phyloP scores from a whole-genome alignment of 1,284 basidiomycete genomes.

The Sanghuangporus baumii region DNA sequence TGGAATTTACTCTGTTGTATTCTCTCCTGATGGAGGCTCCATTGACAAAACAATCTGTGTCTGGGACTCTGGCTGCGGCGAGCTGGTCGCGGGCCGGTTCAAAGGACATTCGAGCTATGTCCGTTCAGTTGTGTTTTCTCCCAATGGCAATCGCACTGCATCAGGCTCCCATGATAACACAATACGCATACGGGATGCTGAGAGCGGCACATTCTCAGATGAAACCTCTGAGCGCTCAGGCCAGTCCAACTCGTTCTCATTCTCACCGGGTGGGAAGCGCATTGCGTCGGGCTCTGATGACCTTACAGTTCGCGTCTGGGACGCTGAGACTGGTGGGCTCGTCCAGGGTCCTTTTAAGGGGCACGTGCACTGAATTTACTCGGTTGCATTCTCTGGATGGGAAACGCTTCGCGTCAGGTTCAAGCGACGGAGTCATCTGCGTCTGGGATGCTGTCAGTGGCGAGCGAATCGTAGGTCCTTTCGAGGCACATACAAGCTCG shows the following conservation, averaged over 20 bases:
- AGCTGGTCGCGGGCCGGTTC: no score
- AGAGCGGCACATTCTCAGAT: no score
- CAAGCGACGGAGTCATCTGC: not conserved
- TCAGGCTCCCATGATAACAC: no score
- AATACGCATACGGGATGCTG: no score
- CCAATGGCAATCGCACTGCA: no score
- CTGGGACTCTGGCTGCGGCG: no score
- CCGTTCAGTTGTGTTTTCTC: no score
- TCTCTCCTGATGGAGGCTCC: not conserved
- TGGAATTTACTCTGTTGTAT: not conserved
- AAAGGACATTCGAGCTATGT: no score
- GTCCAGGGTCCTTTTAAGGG: not conserved
- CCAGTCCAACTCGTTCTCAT: no score
- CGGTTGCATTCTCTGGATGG: constrained; percentile 5
- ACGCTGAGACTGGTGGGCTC: not conserved
- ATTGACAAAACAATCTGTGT: no score
- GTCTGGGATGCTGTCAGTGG: not conserved
- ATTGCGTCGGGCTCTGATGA: not conserved
- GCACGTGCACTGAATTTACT: not conserved
- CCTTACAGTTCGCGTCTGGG: not conserved
- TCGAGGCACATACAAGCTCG: not conserved
- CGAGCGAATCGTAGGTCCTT: not conserved
- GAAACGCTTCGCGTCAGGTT: not conserved
- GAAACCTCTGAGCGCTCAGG: no score
- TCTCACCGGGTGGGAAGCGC: not conserved